Conservation (phyloP, 306 rosid genomes). For the Prunus campanulata region DNA sequence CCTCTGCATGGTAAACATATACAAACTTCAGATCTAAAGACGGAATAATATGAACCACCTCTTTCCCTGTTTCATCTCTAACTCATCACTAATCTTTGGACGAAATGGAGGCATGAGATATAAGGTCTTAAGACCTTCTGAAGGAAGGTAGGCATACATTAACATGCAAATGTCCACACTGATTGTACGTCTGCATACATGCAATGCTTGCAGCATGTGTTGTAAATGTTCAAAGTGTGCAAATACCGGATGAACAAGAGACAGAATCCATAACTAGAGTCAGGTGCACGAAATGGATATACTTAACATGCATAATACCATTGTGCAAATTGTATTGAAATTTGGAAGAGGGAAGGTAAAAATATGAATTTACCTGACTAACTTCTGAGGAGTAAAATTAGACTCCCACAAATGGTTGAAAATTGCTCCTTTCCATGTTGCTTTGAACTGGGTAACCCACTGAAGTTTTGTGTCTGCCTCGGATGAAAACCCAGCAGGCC, state of each 20-base stretch:
- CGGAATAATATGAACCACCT: background rate
- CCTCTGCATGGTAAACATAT: slow-evolving; percentile 50
- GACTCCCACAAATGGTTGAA: slow-evolving; percentile 92
- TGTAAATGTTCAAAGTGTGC: background rate
- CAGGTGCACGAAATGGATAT: background rate
- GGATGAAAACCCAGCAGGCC: slow-evolving; percentile 74
- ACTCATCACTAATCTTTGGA: background rate
- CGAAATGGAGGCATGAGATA: background rate
- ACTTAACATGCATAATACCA: background rate
- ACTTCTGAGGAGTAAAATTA: slow-evolving; percentile 80
- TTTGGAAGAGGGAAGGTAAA: background rate
- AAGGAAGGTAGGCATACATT: background rate
- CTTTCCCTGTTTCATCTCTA: background rate
- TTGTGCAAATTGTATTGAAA: background rate
- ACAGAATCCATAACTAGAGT: background rate
- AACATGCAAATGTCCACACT: background rate
- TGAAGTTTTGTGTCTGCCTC: slow-evolving; percentile 56
- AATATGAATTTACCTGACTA: slow-evolving; percentile 53
- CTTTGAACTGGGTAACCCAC: slow-evolving; percentile 59
- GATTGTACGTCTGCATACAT: background rate
- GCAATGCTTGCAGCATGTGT: background rate
- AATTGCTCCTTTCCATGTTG: slow-evolving; percentile 90
- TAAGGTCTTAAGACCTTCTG: background rate
- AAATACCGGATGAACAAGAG: background rate
- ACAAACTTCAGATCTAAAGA: background rate